Evolutionary conservation across 1,284 basidiomycete genomes (phyloP).

Genomic region (Apiotrichum domesticum): DNA sequence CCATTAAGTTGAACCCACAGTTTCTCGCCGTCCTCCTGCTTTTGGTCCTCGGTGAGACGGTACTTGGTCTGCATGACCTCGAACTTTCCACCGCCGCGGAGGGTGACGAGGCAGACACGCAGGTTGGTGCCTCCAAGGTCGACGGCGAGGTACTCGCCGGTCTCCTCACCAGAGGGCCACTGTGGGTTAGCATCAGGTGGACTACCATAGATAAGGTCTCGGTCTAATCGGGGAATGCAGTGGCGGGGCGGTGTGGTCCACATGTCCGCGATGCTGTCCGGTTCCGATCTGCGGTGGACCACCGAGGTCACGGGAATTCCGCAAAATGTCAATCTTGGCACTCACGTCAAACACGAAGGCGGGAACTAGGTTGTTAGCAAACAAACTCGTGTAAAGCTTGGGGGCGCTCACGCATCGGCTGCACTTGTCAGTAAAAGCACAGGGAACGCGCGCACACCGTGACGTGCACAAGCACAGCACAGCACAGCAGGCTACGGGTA

Average conservation of each 20-base stretch:
- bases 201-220: too few relatives aligned
- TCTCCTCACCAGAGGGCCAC: slow-evolving; percentile 87
- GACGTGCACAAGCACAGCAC: too few relatives aligned
- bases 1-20: slow-evolving; percentile 46
- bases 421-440: slow-evolving; percentile 1
- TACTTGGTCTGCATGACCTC: slow-evolving; percentile 98
- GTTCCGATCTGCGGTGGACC: too few relatives aligned
- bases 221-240: too few relatives aligned
- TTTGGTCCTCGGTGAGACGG: slow-evolving; percentile 93
- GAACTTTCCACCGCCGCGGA: slow-evolving; percentile 89
- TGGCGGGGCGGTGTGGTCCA: too few relatives aligned
- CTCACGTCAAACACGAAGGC: slow-evolving; percentile 82
- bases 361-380: slow-evolving; percentile 58
- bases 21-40: slow-evolving; percentile 90
- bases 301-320: too few relatives aligned
- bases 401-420: slow-evolving; percentile 22
- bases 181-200: slow-evolving; percentile 11
- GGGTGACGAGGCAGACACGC: slow-evolving; percentile 90
- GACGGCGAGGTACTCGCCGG: slow-evolving; percentile 84
- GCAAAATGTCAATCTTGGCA: neutral
- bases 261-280: too few relatives aligned
- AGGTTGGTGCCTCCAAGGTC: slow-evolving; percentile 97
- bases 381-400: neutral
- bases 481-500: slow-evolving; percentile 25
- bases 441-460: too few relatives aligned